Percentiles rank a stretch among this genome's conserved stretches.
phyloP scores from a whole-genome alignment of 2,329 filamentous ascomycete species.

The Kalmusia sp. region DNA sequence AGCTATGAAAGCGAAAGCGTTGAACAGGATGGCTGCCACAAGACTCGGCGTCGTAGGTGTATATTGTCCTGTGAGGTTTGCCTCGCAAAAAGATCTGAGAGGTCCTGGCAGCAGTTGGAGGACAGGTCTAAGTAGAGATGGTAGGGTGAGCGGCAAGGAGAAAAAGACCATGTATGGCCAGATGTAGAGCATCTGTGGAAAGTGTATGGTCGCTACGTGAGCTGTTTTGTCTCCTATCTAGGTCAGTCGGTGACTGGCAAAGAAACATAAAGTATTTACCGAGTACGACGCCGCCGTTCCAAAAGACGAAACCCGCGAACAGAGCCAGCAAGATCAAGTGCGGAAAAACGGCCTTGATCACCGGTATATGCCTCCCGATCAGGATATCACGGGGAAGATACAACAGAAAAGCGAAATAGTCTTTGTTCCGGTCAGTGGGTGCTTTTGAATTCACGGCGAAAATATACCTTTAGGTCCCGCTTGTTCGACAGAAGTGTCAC shows the following conservation, averaged over 20 bases:
- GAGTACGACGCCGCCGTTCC: slow-evolving; percentile 92
- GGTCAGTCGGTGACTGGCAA: slow-evolving; percentile 16
- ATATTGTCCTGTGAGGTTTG: slow-evolving; percentile 13
- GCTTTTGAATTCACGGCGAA: neutral
- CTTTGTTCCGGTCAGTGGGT: slow-evolving; percentile 21
- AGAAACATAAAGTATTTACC: slow-evolving; percentile 57
- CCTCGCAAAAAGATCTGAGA: slow-evolving; percentile 14
- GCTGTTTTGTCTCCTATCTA: slow-evolving; percentile 85
- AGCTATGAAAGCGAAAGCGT: slow-evolving; percentile 50
- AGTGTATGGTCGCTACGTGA: slow-evolving; percentile 86
- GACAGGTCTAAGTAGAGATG: slow-evolving; percentile 56
- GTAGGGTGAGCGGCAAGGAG: slow-evolving; percentile 77
- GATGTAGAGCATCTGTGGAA: slow-evolving; percentile 93
- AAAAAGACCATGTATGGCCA: slow-evolving; percentile 92
- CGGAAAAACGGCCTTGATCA: slow-evolving; percentile 53
- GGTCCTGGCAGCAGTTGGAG: slow-evolving; percentile 26
- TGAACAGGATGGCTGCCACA: slow-evolving; percentile 43
- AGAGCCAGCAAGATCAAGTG: slow-evolving; percentile 68
- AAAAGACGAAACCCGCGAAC: slow-evolving; percentile 78
- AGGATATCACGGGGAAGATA: slow-evolving; percentile 69
- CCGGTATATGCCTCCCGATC: slow-evolving; percentile 49
- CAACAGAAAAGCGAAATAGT: slow-evolving; percentile 49
- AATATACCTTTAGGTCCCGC: slow-evolving; percentile 32
- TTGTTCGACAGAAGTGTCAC: slow-evolving; percentile 31
- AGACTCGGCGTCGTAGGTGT: slow-evolving; percentile 22